Evolutionary conservation across 148 eudicot genomes (phyloP), one percentile per base, ranked within the genome.

Genomic region (Spergularia marina): DNA sequence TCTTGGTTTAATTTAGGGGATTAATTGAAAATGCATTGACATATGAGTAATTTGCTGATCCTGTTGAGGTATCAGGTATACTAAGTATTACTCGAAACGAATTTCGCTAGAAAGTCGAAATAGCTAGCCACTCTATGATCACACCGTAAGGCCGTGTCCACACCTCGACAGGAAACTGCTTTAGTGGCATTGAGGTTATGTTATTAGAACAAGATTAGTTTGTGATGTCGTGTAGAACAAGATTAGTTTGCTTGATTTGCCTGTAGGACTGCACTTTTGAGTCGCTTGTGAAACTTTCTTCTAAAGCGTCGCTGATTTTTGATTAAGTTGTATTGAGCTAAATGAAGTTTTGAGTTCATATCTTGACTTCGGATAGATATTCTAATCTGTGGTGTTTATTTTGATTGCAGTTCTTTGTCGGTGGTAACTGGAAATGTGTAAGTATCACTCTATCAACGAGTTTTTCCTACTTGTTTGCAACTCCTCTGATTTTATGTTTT

Each of bases 361-460:
- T 57, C 18, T 49, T 57, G 72, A 34, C n/a, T 62, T 25, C 56
- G 52, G 18, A 53, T 25, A 53, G 15, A 1, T 60, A 70, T 18
- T 12, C 73, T 85, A 25, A 82, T 68, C 8, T 11, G 23, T 70
- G 72, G 77, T 53, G 39, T 82, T 80, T 73, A 10, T 65, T 83
- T 52, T 71, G 12, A 41, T 82, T 82, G 92, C 96, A 96, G 99
- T 96, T 96, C 90, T 96, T 96, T 39, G 99, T 96, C 76, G 99
- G 99, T 57, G 99, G 99, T 71, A 96, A 96, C 83, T 96, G 99
- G 99, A 96, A 92, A 79, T 96, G 99, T 78, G 98, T 96, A 86
- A 91, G 98, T 87, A 78, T 65, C 75, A 30, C 36, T 30, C 36
- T 30, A 30, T 30, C 36, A 30, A 20, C 75, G 47, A 5, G 69